A percentile compares a stretch with the other conserved stretches of the same genome.
phyloP scores from a whole-genome alignment of 768 basidiomycete genomes.

The Cyclocybe aegerita region DNA sequence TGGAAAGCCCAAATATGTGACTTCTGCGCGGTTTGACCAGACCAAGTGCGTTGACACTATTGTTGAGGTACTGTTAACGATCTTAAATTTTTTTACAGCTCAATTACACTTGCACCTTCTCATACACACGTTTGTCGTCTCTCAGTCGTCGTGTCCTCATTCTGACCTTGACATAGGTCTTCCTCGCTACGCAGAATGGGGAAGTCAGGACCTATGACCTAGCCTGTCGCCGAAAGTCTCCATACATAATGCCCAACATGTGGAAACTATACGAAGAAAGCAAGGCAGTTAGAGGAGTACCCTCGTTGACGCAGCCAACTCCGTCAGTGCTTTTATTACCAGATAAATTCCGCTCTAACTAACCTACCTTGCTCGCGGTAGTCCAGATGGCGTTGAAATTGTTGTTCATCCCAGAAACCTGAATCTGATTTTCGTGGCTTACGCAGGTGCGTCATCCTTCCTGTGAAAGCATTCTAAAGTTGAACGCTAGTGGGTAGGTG shows the following conservation, averaged over 20 bases:
- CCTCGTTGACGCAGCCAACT: conserved; percentile 21
- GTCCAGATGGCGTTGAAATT: conserved; percentile 56
- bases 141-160: neutral
- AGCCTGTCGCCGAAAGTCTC: conserved; percentile 62
- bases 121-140: conserved; percentile 60
- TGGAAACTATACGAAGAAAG: conserved; percentile 74
- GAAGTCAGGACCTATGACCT: conserved; percentile 77
- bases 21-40: conserved; percentile 48
- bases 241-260: conserved; percentile 69
- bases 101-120: conserved; percentile 61
- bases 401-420: conserved; percentile 72
- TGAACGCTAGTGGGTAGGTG: conserved; percentile 39
- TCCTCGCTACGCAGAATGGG: conserved; percentile 47
- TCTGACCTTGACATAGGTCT: conserved; percentile 33
- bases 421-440: conserved; percentile 72
- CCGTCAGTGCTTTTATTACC: conserved; percentile 11
- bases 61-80: neutral
- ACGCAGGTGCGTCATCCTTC: conserved; percentile 49
- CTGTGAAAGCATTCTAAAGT: too few species aligned
- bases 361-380: conserved; percentile 18
- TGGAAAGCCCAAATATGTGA: conserved; percentile 52
- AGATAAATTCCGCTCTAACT: neutral
- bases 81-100: conserved; percentile 34
- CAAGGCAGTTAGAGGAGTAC: conserved; percentile 39
- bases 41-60: conserved; percentile 37